Evolutionary conservation across 345 rosid genomes (phyloP).

Genomic region (Brassica napus): DNA sequence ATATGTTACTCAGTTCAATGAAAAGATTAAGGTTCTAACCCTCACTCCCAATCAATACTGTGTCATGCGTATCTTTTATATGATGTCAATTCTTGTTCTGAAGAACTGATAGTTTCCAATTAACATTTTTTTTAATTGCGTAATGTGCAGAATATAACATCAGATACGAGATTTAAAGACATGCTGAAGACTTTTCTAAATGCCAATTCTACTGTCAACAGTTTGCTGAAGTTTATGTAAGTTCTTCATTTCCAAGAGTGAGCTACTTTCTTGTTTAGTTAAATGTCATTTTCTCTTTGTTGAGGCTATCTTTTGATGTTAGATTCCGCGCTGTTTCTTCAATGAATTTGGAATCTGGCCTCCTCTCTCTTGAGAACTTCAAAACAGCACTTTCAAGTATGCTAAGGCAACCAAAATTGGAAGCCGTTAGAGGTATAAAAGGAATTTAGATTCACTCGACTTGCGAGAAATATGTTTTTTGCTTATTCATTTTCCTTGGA

Average conservation of each 20-base stretch:
- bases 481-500: slow-evolving; percentile 13
- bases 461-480: not conserved
- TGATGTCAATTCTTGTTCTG: slow-evolving; percentile 12
- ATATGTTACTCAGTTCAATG: slow-evolving; percentile 66
- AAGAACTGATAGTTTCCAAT: slow-evolving; percentile 6
- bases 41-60: slow-evolving; percentile 5
- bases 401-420: slow-evolving; percentile 78
- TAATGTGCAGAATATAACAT: slow-evolving; percentile 55
- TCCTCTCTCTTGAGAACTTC: slow-evolving; percentile 78
- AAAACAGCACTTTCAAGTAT: slow-evolving; percentile 64
- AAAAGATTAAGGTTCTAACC: slow-evolving; percentile 71
- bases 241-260: slow-evolving; percentile 35
- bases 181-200: slow-evolving; percentile 50
- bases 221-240: slow-evolving; percentile 77
- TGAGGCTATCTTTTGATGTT: slow-evolving; percentile 35
- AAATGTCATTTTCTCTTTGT: slow-evolving; percentile 20
- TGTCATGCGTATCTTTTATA: slow-evolving; percentile 1
- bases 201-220: slow-evolving; percentile 55
- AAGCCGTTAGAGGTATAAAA: slow-evolving; percentile 66
- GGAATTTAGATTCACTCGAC: not conserved
- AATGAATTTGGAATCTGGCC: slow-evolving; percentile 66
- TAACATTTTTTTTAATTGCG: not conserved
- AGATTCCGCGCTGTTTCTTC: slow-evolving; percentile 75
- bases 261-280: slow-evolving; percentile 21
- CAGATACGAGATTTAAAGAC: slow-evolving; percentile 71